phyloP scores from a whole-genome alignment of 257 asterid species.

The Thymus mandschuricus region DNA sequence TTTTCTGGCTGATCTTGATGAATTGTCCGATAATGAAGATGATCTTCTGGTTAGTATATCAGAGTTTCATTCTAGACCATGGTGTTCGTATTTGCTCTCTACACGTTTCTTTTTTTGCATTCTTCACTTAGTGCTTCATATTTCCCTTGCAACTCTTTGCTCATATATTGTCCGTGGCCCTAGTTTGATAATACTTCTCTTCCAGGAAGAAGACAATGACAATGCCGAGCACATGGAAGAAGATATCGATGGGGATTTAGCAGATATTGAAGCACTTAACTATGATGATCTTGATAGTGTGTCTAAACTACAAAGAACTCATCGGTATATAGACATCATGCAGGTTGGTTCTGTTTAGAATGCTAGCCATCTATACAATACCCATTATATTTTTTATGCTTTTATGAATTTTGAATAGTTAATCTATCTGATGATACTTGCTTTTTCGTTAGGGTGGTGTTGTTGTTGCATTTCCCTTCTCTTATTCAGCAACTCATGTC shows the following conservation, averaged over 20 bases:
- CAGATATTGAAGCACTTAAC: conserved; percentile 89
- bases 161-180: conserved; percentile 17
- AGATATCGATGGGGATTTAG: conserved; percentile 86
- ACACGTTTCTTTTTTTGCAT: neutral
- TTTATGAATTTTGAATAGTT: conserved; percentile 10
- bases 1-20: conserved; percentile 96
- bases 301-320: conserved; percentile 84
- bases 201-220: conserved; percentile 68
- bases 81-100: neutral
- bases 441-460: conserved; percentile 32
- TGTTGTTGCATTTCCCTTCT: conserved; percentile 30
- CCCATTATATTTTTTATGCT: conserved; percentile 1
- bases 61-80: neutral
- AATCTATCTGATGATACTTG: conserved; percentile 30
- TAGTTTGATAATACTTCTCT: conserved; percentile 25
- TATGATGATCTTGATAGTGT: conserved; percentile 92
- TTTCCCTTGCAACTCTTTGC: conserved; percentile 3
- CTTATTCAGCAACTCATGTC: conserved; percentile 34
- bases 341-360: conserved; percentile 53
- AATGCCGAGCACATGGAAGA: conserved; percentile 80
- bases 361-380: conserved; percentile 6
- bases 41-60: conserved; percentile 62
- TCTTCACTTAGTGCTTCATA: conserved; percentile 1
- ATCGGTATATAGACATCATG: conserved; percentile 73
- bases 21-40: conserved; percentile 89